Evolutionary conservation across 352 stramenopile genomes (phyloP).

Genomic region (Aphanomyces stellatus): DNA sequence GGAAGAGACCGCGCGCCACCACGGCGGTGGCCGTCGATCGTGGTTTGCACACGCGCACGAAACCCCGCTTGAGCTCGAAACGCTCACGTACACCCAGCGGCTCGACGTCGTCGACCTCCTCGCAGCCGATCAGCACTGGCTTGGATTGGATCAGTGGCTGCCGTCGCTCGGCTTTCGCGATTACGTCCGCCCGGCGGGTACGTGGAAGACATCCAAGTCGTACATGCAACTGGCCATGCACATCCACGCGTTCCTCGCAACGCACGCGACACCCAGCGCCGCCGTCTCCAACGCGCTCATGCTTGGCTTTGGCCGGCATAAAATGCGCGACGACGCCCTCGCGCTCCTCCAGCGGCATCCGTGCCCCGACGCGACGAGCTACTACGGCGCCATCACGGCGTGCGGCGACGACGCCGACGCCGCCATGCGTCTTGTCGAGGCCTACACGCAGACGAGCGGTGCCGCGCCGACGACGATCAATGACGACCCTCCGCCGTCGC

Average conservation of each 20-base stretch:
- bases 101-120: neutral
- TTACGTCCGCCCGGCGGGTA: neutral
- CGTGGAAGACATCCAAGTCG: neutral
- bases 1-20: neutral
- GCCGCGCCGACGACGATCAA: too few relatives aligned
- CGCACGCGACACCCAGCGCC: neutral
- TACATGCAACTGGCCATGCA: constrained; percentile 3
- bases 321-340: neutral
- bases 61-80: neutral
- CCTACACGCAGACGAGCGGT: neutral
- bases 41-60: neutral
- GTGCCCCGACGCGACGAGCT: neutral
- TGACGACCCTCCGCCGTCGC: too few relatives aligned
- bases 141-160: constrained; percentile 9
- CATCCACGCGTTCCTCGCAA: neutral
- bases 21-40: neutral
- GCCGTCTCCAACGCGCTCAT: neutral
- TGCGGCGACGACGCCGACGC: neutral
- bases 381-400: constrained; percentile 4
- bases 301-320: constrained; percentile 3
- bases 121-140: constrained; percentile 9
- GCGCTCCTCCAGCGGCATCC: neutral
- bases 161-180: constrained; percentile 8
- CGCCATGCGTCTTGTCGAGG: neutral
- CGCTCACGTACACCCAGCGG: neutral